Base-by-base conservation (phyloP, 1,139 yeast species). In the Candida labiduridarum region DNA sequence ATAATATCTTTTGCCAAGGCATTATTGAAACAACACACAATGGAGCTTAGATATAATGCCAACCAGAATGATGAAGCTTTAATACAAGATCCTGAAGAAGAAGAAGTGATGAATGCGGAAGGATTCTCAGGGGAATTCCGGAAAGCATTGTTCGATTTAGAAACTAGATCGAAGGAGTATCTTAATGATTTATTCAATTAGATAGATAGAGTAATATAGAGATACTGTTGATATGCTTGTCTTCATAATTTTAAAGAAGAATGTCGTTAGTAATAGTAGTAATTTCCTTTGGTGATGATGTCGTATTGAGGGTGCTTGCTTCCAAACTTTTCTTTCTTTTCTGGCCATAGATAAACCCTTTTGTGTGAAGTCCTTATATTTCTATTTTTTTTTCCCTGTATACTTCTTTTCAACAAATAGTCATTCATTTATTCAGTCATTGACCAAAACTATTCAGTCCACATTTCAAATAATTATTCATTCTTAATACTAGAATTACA, bases 1-100 rank as follows among this genome's bases (percentile, higher is more conserved):
- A 64, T 89, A 27, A 62, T 84, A 48, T 77, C 90, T 45, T 89
- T 84, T 66, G 82, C 86, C 41, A 80, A 68, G 52, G 66, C 67
- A 18, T 67, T 76, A 36, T 60, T 76, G 56, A 74, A 74, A 52
- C 78, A 72, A 56, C 61, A 67, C 18, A 48, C 62, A 14, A 57
- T 54, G 45, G 69, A 62, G 29, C 58, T 58, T 44, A 57, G 63
- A 40, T 60, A 61, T 48, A 59, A 65, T 41, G 57, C 54, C 45
- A 16, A 52, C 52, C 19, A 50, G 52, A 41, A 53, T 55, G 27
- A n/a, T 25, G 40, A 36, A 42, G 12, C 38, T 2, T n/a, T 12
- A 5, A 42, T 33, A 22, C 46, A 39, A 22, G 65, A 63, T 39
- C 70, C 66, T 43, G 72, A 66, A 25, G 74, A 67, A 16, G 65